Evolutionary conservation across 768 basidiomycete species (phyloP), one percentile per base, ranked within the genome.

Genomic region (Rhodosporidiobolus odoratus): DNA sequence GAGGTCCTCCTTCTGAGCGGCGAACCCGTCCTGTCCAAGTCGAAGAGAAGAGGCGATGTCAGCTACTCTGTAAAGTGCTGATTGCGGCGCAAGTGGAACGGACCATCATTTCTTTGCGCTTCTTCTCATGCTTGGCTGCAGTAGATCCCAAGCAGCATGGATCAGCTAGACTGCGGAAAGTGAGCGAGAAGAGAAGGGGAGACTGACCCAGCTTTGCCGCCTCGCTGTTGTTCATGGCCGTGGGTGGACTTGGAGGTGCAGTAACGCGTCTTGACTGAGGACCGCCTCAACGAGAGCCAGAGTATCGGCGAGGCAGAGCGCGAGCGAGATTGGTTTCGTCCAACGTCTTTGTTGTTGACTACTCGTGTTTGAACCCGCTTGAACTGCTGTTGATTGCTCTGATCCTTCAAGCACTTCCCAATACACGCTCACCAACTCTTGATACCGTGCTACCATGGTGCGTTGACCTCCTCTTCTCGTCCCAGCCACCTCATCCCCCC

Each of bases 81-180:
- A 17, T 4, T 21, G 48, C 1, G 43, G 13, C 27, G 47, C 12
- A 1, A 23, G 43, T 5, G 10, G n/a, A 17, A n/a, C 63, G 53
- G 9, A 71, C 73, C 47, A 74, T 63, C 69, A 74, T 74, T 32
- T 62, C 66, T 58, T 75, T 75, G 48, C 73, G 73, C 67, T 75
- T 71, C 69, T 75, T 75, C 61, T 75, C 73, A 47, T 71, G 64
- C 62, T 68, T 64, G 53, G 71, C 71, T 68, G 61, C 7, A 43
- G 43, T 23, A 15, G 38, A 6, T 30, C 3, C 17, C 6, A 16
- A 62, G n/a, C 13, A 7, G 41, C 25, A 50, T 5, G 25, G 41
- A 12, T 10, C 38, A n/a, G 38, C n/a, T 19, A 6, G 3, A 38
- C 7, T 23, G 32, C 32, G 32, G 54, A 35, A 35, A 34, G 23